Evolutionary conservation across 2,329 filamentous ascomycete genomes (phyloP), one percentile per base, ranked within the genome.

Genomic region (Helicocarpus griseus): DNA sequence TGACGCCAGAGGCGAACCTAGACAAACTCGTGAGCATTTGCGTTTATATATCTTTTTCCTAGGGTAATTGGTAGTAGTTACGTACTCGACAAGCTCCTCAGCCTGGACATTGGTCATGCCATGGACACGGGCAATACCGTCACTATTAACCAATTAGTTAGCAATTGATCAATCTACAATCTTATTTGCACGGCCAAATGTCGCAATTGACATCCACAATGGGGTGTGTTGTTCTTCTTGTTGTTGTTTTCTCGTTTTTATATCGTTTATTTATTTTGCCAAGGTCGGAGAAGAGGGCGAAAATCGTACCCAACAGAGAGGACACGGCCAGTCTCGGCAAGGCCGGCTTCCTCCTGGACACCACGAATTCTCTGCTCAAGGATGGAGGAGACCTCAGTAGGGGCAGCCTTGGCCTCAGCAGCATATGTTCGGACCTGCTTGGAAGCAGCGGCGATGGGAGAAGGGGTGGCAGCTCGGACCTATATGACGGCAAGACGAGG

Each of bases 81-180:
- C 89, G 69, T 89, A 96, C 90, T 98, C 93, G 73, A 98, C 93
- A 74, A 98, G 87, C 82, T 98, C 93, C 80, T 98, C 93, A 67
- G 93, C 91, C 83, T 98, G 93, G 78, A 98, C 93, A 75, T 98
- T 98, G 87, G 83, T 88, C 89, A 98, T 90, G 73, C 93, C 93
- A 77, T 98, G 90, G 66, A 98, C 91, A 90, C 93, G 91, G 74
- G 93, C 93, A 72, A 98, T 98, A 95, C 93, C 93, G 80, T 98
- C 93, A 93, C 93, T 97, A 66, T 74, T 14, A 29, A 5, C 22
- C 35, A 49, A 17, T 29, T 19, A 49, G 47, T 49, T 39, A 49
- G 47, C 14, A 49, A 19, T 31, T 11, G 28, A 11, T 9, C 21
- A n/a, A 13, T 43, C 2, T 43, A 2, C n/a, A 11, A 22, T 5